Conservation (phyloP, 139 green algal genomes). For the Chlorella sp. region DNA sequence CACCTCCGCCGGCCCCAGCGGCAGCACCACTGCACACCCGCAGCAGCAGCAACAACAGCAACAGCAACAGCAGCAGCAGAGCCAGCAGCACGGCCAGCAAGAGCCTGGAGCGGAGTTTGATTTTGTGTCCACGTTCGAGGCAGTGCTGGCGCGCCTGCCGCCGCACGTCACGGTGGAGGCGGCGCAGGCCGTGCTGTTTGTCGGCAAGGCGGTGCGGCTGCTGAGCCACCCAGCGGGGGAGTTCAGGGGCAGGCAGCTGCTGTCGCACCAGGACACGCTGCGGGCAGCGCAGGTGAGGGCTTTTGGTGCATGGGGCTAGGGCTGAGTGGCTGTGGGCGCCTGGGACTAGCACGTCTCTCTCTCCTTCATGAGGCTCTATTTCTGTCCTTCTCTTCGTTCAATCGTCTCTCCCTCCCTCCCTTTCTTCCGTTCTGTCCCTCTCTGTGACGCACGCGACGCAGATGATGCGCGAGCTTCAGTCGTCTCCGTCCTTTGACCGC, state of each 20-base stretch:
- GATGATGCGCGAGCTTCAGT: slow-evolving; percentile 42
- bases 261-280: slow-evolving; percentile 28
- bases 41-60: neutral
- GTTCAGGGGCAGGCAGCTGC: slow-evolving; percentile 33
- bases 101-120: neutral
- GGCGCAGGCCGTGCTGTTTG: slow-evolving; percentile 66
- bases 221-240: slow-evolving; percentile 42
- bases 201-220: slow-evolving; percentile 77
- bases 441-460: too few relatives aligned
- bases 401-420: too few relatives aligned
- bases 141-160: neutral
- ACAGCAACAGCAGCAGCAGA: neutral
- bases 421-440: too few relatives aligned
- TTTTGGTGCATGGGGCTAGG: too few relatives aligned
- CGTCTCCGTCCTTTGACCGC: slow-evolving; percentile 35
- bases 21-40: neutral
- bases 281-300: slow-evolving; percentile 7
- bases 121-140: neutral
- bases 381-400: too few relatives aligned
- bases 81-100: slow-evolving; percentile 7
- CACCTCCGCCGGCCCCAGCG: neutral
- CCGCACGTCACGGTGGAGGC: slow-evolving; percentile 12
- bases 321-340: too few relatives aligned
- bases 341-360: too few relatives aligned
- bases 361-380: too few relatives aligned